These are phyloP conservation scores for Aspergillus sclerotialis DNA, from an alignment of 2,329 filamentous ascomycete genomes.

Conservation along the genomic window DNA sequence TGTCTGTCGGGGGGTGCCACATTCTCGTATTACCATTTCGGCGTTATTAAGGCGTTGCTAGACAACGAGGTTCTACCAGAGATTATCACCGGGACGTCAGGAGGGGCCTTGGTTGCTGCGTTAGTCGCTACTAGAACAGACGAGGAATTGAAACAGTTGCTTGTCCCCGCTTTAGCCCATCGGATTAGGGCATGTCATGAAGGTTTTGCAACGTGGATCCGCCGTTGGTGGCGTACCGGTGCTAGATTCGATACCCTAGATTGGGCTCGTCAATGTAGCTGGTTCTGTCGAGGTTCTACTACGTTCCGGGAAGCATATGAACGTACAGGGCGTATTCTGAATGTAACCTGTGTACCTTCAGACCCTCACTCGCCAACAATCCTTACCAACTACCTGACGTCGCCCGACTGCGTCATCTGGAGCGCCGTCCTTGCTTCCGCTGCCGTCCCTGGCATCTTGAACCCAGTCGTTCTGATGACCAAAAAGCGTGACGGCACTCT, in stretches of 20 bases:
- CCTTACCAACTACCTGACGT: conserved; percentile 89
- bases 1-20: conserved; percentile 90
- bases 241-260: conserved; percentile 90
- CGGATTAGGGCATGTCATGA: conserved; percentile 84
- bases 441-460: conserved; percentile 90
- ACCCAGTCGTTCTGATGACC: conserved; percentile 88
- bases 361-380: conserved; percentile 92
- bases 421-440: conserved; percentile 91
- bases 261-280: conserved; percentile 77
- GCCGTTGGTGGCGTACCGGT: conserved; percentile 84
- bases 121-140: conserved; percentile 85
- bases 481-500: conserved; percentile 72
- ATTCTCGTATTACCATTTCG: conserved; percentile 96
- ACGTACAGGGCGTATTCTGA: conserved; percentile 86
- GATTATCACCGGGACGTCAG: conserved; percentile 94
- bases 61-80: conserved; percentile 81
- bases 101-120: conserved; percentile 82
- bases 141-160: conserved; percentile 75
- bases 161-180: conserved; percentile 79
- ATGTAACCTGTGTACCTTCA: conserved; percentile 91
- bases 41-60: conserved; percentile 80
- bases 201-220: conserved; percentile 65
- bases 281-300: conserved; percentile 86
- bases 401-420: conserved; percentile 97
- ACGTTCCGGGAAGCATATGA: conserved; percentile 95